Evolutionary conservation across 2,329 filamentous ascomycete genomes (phyloP).

Genomic region (Fusarium nodosum): DNA sequence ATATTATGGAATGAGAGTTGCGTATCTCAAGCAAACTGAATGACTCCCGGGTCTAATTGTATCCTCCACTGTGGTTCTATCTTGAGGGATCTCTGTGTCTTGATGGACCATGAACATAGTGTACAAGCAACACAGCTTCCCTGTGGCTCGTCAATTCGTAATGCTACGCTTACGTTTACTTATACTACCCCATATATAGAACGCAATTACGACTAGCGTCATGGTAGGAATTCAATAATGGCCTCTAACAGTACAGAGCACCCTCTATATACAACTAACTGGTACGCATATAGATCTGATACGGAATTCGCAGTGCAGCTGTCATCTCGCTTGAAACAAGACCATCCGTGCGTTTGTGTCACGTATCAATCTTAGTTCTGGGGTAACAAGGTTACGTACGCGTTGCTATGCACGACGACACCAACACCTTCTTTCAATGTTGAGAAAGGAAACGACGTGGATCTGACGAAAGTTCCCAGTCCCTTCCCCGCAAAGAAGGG

Average conservation of each 20-base stretch:
- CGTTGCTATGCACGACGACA: neutral
- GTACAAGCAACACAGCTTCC: too few relatives aligned
- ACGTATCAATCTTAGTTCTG: slow-evolving; percentile 6
- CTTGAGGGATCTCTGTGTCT: neutral
- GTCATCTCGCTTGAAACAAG: slow-evolving; percentile 33
- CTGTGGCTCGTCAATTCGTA: neutral
- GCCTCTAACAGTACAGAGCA: neutral
- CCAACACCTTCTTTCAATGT: neutral
- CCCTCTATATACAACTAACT: neutral
- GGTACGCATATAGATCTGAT: slow-evolving; percentile 4
- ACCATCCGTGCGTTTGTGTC: slow-evolving; percentile 17
- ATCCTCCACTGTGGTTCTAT: neutral
- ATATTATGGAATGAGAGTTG: neutral
- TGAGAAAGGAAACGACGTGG: neutral
- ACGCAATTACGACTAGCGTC: neutral
- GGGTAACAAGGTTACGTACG: slow-evolving; percentile 25
- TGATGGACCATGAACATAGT: neutral
- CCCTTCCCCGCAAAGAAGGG: neutral
- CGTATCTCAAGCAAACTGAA: too few relatives aligned
- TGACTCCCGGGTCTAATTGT: neutral
- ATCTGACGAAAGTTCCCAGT: neutral
- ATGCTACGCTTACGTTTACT: neutral
- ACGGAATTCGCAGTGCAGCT: slow-evolving; percentile 20
- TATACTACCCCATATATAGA: neutral
- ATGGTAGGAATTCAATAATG: neutral